Evolutionary conservation across 2,329 filamentous ascomycete genomes (phyloP).

Genomic region (Uncinocarpus reesii): DNA sequence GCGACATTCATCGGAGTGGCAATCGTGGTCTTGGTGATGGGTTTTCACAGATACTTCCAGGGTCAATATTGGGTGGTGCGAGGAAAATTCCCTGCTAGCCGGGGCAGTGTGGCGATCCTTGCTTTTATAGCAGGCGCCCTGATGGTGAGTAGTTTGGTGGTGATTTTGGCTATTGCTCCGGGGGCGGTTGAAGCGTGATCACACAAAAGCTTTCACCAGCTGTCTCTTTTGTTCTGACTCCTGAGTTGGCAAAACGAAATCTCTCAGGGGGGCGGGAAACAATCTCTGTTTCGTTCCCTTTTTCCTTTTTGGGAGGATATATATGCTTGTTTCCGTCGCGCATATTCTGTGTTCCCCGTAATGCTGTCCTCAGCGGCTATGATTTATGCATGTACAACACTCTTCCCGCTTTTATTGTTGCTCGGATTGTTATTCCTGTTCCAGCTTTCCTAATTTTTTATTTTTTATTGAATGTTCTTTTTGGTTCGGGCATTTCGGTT

Average conservation of each 20-base stretch:
- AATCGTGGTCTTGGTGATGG: slow-evolving; percentile 50
- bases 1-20: slow-evolving; percentile 54
- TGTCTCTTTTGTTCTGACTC: background rate
- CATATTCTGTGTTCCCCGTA: background rate
- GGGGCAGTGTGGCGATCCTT: slow-evolving; percentile 52
- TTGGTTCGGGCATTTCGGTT: background rate
- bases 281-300: background rate
- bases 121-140: slow-evolving; percentile 45
- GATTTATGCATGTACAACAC: background rate
- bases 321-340: background rate
- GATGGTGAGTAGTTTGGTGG: slow-evolving; percentile 50
- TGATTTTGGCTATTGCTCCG: slow-evolving; percentile 48
- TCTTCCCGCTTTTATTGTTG: background rate
- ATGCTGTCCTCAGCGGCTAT: background rate
- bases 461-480: background rate
- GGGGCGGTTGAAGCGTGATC: slow-evolving; percentile 16
- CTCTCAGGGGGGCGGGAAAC: too few species aligned
- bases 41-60: slow-evolving; percentile 57
- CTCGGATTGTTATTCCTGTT: too few species aligned
- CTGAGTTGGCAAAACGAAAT: background rate
- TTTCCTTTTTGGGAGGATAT: background rate
- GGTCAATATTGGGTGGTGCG: slow-evolving; percentile 57
- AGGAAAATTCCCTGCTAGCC: slow-evolving; percentile 55
- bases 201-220: background rate
- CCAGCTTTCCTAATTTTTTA: too few species aligned